phyloP scores from a whole-genome alignment of 1,284 basidiomycete species.

The Mycosarcoma mackinlayi region DNA sequence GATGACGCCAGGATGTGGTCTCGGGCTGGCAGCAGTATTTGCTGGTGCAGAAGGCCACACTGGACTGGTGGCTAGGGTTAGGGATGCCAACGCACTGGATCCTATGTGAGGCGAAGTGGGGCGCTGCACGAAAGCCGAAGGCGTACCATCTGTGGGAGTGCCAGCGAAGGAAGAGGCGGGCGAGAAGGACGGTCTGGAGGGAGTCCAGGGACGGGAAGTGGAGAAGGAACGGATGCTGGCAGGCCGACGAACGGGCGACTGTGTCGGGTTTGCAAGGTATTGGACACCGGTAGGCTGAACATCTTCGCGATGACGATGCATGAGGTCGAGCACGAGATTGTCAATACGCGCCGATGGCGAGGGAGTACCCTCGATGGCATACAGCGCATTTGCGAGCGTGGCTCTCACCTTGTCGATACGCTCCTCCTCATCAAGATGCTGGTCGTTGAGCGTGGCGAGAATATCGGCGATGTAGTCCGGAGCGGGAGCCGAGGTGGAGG shows the following conservation, averaged over 20 bases:
- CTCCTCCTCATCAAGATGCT: conserved; percentile 55
- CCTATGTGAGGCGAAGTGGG: conserved; percentile 40
- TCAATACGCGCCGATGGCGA: conserved; percentile 54
- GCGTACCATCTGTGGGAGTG: conserved; percentile 17
- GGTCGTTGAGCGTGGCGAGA: conserved; percentile 47
- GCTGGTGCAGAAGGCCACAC: conserved; percentile 21
- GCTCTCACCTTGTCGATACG: conserved; percentile 56
- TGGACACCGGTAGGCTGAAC: conserved; percentile 46
- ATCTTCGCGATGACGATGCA: conserved; percentile 62
- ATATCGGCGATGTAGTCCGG: conserved; percentile 37
- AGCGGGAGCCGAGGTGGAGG: conserved; percentile 30
- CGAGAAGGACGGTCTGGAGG: conserved; percentile 46
- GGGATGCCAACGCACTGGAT: conserved; percentile 30
- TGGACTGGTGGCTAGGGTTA: conserved; percentile 20
- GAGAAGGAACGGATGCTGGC: conserved; percentile 54
- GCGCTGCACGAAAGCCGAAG: conserved; percentile 18
- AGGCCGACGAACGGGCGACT: conserved; percentile 50
- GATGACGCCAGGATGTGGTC: conserved; percentile 52
- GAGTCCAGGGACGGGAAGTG: conserved; percentile 53
- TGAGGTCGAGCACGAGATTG: conserved; percentile 57
- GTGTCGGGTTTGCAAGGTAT: conserved; percentile 35
- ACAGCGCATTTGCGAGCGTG: conserved; percentile 41
- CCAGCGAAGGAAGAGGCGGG: conserved; percentile 32
- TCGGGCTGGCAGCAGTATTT: conserved; percentile 28
- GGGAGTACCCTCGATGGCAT: conserved; percentile 45